phyloP scores from a whole-genome alignment of 2,329 filamentous ascomycete genomes.

The Penicillium sp. region DNA sequence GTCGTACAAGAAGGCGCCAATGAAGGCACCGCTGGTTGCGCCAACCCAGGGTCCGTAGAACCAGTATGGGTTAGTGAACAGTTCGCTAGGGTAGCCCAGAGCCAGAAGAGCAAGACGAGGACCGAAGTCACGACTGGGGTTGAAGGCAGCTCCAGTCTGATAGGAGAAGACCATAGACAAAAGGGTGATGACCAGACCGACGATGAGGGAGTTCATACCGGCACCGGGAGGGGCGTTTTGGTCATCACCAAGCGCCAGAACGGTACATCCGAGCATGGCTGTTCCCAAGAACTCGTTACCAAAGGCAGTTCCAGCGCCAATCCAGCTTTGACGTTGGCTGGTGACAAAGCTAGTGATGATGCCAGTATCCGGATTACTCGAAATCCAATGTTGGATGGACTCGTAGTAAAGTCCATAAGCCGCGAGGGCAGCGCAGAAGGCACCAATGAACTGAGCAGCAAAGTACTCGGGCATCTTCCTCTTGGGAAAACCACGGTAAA shows the following conservation, averaged over 20 bases:
- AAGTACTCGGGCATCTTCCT: constrained; percentile 53
- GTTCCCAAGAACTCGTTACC: constrained; percentile 51
- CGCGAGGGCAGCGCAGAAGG: constrained; percentile 51
- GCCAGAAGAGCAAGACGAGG: constrained; percentile 49
- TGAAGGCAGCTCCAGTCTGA: constrained; percentile 51
- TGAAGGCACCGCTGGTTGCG: constrained; percentile 39
- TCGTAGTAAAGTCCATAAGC: constrained; percentile 46
- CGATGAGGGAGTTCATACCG: constrained; percentile 53
- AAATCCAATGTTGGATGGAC: constrained; percentile 35
- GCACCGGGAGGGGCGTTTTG: constrained; percentile 50
- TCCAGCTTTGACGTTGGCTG: constrained; percentile 41
- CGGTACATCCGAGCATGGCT: constrained; percentile 40
- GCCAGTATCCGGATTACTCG: constrained; percentile 24
- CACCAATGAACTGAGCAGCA: constrained; percentile 53
- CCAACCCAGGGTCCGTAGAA: constrained; percentile 48
- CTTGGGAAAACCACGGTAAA: constrained; percentile 55
- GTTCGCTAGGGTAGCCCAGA: constrained; percentile 45
- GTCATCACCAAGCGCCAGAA: constrained; percentile 50
- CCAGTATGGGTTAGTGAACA: constrained; percentile 48
- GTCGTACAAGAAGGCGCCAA: constrained; percentile 53
- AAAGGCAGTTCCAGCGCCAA: constrained; percentile 42
- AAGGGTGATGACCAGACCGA: constrained; percentile 44
- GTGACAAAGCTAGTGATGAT: constrained; percentile 48
- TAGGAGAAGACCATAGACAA: constrained; percentile 42
- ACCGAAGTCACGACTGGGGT: constrained; percentile 52